Conservation (phyloP, 768 basidiomycete genomes). For the Amanita fuliginea region DNA sequence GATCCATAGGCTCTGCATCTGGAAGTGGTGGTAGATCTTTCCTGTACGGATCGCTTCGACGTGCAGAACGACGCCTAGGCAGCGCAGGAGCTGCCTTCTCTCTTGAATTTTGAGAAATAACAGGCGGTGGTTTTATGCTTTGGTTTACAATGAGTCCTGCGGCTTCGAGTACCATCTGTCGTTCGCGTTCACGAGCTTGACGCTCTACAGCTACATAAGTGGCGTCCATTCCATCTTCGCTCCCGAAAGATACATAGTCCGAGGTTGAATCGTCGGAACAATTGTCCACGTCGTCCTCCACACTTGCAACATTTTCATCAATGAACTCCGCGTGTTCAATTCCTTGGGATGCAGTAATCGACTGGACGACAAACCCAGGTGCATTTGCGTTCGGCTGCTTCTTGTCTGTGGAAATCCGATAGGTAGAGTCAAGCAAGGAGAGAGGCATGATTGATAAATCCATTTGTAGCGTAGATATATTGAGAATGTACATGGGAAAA, state of each 20-base stretch:
- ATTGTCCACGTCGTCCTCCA: constrained; percentile 13
- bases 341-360: constrained; percentile 6
- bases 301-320: constrained; percentile 14
- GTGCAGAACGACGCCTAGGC: constrained; percentile 18
- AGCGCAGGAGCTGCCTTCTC: constrained; percentile 44
- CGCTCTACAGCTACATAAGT: constrained; percentile 39
- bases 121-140: constrained; percentile 40
- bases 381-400: not conserved
- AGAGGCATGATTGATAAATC: constrained; percentile 9
- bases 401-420: constrained; percentile 1
- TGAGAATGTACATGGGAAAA: constrained; percentile 37
- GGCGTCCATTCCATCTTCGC: constrained; percentile 13
- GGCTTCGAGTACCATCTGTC: constrained; percentile 76
- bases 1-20: constrained; percentile 21
- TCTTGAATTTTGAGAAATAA: constrained; percentile 19
- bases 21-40: constrained; percentile 52
- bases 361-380: constrained; percentile 1
- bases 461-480: constrained; percentile 19
- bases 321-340: constrained; percentile 8
- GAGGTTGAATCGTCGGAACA: constrained; percentile 21
- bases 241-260: constrained; percentile 31
- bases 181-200: constrained; percentile 59
- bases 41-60: constrained; percentile 4
- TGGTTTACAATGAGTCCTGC: constrained; percentile 75
- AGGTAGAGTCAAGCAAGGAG: not conserved